Evolutionary conservation across 1,284 basidiomycete genomes (phyloP).

Genomic region (Schizophyllum commune): DNA sequence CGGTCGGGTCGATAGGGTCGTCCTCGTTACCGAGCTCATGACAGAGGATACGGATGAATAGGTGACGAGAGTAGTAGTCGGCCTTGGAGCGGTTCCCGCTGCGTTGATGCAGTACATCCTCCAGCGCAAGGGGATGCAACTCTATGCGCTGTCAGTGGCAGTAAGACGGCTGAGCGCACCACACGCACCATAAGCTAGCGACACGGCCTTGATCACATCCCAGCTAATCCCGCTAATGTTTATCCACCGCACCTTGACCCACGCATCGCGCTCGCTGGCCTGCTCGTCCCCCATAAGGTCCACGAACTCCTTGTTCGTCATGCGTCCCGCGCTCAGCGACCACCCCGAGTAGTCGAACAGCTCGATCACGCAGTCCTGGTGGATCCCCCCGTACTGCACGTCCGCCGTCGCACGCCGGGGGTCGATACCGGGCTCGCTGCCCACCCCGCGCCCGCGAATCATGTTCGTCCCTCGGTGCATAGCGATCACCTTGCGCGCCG

Average conservation of each 20-base stretch:
- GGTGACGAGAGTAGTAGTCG: slow-evolving; percentile 60
- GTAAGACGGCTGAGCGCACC: background rate
- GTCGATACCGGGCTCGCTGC: slow-evolving; percentile 60
- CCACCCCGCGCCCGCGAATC: slow-evolving; percentile 29
- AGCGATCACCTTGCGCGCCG: slow-evolving; percentile 41
- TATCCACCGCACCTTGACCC: slow-evolving; percentile 62
- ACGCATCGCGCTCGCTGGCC: slow-evolving; percentile 35
- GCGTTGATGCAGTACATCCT: slow-evolving; percentile 58
- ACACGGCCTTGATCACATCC: slow-evolving; percentile 59
- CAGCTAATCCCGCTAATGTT: slow-evolving; percentile 64
- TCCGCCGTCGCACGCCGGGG: slow-evolving; percentile 40
- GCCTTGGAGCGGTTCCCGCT: slow-evolving; percentile 57
- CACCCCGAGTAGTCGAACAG: slow-evolving; percentile 53
- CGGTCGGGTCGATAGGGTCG: slow-evolving; percentile 14
- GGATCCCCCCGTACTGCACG: slow-evolving; percentile 43
- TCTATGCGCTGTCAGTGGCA: slow-evolving; percentile 28
- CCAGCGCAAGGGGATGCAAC: slow-evolving; percentile 61
- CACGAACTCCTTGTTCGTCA: slow-evolving; percentile 50
- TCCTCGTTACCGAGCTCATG: slow-evolving; percentile 39
- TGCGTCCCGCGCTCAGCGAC: slow-evolving; percentile 40
- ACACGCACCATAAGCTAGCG: slow-evolving; percentile 50
- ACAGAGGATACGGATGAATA: slow-evolving; percentile 60
- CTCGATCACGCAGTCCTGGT: slow-evolving; percentile 54
- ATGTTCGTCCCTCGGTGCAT: slow-evolving; percentile 34
- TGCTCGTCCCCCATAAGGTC: slow-evolving; percentile 34